phyloP scores from a whole-genome alignment of 257 asterid species.

The Rehmannia glutinosa region DNA sequence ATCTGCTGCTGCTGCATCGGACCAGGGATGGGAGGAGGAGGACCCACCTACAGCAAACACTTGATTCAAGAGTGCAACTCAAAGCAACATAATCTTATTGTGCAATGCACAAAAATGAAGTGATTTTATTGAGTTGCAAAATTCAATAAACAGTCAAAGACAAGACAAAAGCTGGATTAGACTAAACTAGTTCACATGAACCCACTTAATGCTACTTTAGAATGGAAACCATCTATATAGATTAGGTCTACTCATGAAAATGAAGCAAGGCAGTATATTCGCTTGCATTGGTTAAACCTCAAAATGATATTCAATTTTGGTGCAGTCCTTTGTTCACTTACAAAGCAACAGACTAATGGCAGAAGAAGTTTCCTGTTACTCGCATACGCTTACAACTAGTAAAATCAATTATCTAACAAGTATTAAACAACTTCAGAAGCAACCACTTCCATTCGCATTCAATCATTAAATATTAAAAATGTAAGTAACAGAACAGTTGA shows the following conservation, averaged over 20 bases:
- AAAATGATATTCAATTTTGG: too few relatives aligned
- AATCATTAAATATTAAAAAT: too few relatives aligned
- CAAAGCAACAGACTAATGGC: too few relatives aligned
- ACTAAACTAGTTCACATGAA: neutral
- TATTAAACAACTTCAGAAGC: too few relatives aligned
- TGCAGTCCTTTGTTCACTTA: too few relatives aligned
- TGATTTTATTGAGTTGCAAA: slow-evolving; percentile 5
- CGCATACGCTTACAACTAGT: too few relatives aligned
- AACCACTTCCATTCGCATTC: too few relatives aligned
- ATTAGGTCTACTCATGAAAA: neutral
- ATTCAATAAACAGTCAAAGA: neutral
- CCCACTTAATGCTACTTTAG: slow-evolving; percentile 9
- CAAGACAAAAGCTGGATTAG: neutral
- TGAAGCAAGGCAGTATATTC: slow-evolving; percentile 1
- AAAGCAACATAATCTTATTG: neutral
- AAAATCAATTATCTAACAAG: too few relatives aligned
- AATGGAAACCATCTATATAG: slow-evolving; percentile 3
- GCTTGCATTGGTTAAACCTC: too few relatives aligned
- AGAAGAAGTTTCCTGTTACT: too few relatives aligned
- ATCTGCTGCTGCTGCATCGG: slow-evolving; percentile 55
- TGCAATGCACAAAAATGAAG: neutral
- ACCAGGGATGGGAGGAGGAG: slow-evolving; percentile 56
- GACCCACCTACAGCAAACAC: slow-evolving; percentile 46
- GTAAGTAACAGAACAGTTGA: too few relatives aligned
- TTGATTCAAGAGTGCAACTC: slow-evolving; percentile 20